Percentiles rank a stretch among this genome's conserved stretches.
Evolutionary conservation across 805 yeast genomes (phyloP).

Genomic region (Tetrapisispora taiwanensis): DNA sequence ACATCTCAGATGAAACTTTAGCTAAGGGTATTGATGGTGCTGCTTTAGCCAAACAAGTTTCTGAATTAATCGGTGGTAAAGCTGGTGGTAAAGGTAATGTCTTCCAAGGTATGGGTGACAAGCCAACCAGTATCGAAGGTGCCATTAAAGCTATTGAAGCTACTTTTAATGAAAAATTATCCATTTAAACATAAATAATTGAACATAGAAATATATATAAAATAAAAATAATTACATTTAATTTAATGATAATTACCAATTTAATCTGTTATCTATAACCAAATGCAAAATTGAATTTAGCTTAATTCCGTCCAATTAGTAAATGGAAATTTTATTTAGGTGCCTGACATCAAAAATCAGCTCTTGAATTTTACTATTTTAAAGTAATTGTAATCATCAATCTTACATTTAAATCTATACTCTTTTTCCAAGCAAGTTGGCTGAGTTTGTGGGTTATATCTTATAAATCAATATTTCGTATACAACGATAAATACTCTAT

Average conservation of each 20-base stretch:
- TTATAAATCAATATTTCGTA: background rate
- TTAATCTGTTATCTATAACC: too few relatives aligned
- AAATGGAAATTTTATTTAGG: too few relatives aligned
- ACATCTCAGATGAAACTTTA: slow-evolving; percentile 61
- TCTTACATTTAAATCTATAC: too few relatives aligned
- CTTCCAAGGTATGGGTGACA: slow-evolving; percentile 94
- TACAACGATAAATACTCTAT: background rate
- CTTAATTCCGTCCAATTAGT: too few relatives aligned
- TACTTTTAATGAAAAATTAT: slow-evolving; percentile 49
- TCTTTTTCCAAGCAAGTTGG: too few relatives aligned
- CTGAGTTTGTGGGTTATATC: too few relatives aligned
- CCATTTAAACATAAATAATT: background rate
- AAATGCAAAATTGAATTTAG: too few relatives aligned
- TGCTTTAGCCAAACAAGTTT: slow-evolving; percentile 62
- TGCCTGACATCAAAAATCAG: too few relatives aligned
- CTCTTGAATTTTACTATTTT: too few relatives aligned
- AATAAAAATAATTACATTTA: background rate
- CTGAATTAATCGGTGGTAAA: slow-evolving; percentile 80
- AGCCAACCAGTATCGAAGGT: slow-evolving; percentile 51
- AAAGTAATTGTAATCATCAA: too few relatives aligned
- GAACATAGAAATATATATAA: background rate
- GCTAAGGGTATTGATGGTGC: slow-evolving; percentile 64
- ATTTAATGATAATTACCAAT: background rate
- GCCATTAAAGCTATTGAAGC: slow-evolving; percentile 67
- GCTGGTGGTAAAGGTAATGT: slow-evolving; percentile 98